Evolutionary conservation across 805 yeast genomes (phyloP), one percentile per base, ranked within the genome.

Genomic region (Blastobotrys peoriensis): DNA sequence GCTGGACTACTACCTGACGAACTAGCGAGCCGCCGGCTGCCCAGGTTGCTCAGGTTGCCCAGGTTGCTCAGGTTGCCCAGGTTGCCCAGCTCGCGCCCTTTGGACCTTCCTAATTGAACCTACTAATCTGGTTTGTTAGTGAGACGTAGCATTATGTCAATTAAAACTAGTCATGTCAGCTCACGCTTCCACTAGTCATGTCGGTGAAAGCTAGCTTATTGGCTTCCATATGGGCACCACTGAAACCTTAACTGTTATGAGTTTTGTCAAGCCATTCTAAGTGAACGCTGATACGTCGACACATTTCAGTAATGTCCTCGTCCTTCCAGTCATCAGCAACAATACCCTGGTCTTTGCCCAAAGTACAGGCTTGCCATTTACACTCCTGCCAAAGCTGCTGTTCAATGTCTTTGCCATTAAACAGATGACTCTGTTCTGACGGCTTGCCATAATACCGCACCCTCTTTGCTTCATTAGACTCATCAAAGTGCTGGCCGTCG

Each of bases 391-490:
- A 49, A 19, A 49, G 25, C 3, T 40, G 46, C 33, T 47, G 44
- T 37, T 49, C 53, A 4, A 44, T 33, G n/a, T 49, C 53, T 6
- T 44, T 33, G 10, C 27, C 15, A 10, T 39, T 42, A 18, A 41
- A 27, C 9, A 42, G 37, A 13, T 42, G 38, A 27, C 21, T 21
- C 13, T 38, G 34, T 2, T 36, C 44, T 3, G 40, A 23, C 13
- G 30, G 79, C 3, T 74, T 69, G 3, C 85, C 86, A 51, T 77
- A 80, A 9, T 79, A 58, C 47, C 86, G 62, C n/a, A 71, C 61
- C 49, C 85, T 63, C 10, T 71, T 63, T 2, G 74, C 77, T 8
- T 67, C 67, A 16, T 30, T 17, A 8, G 30, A 25, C 21, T 62
- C 67, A 35, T 66, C 64, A 40, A 68, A 61, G 2, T 73, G 66